These are phyloP conservation scores for Chrysosporium keratinophilum DNA, from an alignment of 2,329 filamentous ascomycete species.

Conservation along the genomic window DNA sequence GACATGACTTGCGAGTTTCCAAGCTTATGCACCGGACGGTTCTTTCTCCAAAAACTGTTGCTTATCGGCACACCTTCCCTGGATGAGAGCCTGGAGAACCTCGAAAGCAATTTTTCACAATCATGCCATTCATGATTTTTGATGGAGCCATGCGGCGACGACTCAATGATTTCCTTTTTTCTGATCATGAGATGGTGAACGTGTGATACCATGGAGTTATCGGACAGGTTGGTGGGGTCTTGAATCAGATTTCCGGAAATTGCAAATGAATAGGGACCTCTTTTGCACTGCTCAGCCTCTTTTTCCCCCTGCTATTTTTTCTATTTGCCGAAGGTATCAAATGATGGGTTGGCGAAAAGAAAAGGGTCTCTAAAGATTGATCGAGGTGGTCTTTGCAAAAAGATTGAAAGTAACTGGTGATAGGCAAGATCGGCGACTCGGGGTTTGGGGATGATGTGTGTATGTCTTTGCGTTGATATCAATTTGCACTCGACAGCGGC, in stretches of 20 bases:
- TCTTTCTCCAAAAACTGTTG: constrained; percentile 1
- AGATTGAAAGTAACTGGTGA: constrained; percentile 2
- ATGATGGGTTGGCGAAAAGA: constrained; percentile 1
- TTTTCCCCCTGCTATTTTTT: background rate
- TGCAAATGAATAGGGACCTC: constrained; percentile 11
- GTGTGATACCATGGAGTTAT: constrained; percentile 13
- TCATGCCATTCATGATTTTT: constrained; percentile 12
- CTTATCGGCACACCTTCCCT: constrained; percentile 6
- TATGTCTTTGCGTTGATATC: constrained; percentile 5
- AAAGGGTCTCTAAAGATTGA: background rate
- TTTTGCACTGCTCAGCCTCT: constrained; percentile 3
- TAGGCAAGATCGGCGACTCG: background rate
- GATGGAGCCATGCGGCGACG: constrained; percentile 11
- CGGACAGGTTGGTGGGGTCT: constrained; percentile 10
- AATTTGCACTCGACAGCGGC: constrained; percentile 3
- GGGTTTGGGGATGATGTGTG: constrained; percentile 10
- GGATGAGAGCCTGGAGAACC: constrained; percentile 9
- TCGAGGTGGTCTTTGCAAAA: constrained; percentile 1
- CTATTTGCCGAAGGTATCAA: constrained; percentile 3
- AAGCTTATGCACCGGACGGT: constrained; percentile 8
- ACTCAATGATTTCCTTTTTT: constrained; percentile 12
- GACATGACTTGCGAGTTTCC: constrained; percentile 9
- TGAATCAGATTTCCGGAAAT: constrained; percentile 13
- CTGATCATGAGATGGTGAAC: constrained; percentile 12
- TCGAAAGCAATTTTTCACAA: background rate